Evolutionary conservation across 2,329 filamentous ascomycete genomes (phyloP).

Genomic region (Alternaria longipes): DNA sequence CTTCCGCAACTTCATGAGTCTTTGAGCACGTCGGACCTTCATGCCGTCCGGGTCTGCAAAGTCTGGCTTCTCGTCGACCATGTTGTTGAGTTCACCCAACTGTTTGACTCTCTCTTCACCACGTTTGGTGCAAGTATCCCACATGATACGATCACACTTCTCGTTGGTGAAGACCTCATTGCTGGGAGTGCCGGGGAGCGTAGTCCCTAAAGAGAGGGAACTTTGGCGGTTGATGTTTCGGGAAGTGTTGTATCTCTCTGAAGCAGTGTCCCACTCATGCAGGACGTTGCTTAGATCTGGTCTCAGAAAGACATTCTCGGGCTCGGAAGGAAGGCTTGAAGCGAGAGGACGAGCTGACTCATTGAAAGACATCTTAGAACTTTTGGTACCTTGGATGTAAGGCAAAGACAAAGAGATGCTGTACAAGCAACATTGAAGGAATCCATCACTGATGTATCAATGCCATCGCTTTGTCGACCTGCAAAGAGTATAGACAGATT

Average conservation of each 20-base stretch:
- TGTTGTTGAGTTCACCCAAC: constrained; percentile 9
- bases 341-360: neutral
- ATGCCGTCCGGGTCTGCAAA: constrained; percentile 13
- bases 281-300: neutral
- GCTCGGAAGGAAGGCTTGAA: neutral
- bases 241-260: neutral
- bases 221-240: neutral
- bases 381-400: neutral
- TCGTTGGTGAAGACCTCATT: neutral
- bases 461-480: neutral
- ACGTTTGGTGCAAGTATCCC: neutral
- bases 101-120: constrained; percentile 1
- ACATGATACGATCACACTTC: neutral
- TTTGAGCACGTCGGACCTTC: constrained; percentile 5
- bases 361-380: neutral
- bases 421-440: neutral
- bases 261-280: neutral
- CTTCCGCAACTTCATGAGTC: constrained; percentile 9
- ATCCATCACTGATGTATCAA: neutral
- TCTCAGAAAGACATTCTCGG: neutral
- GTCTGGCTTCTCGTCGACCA: constrained; percentile 16
- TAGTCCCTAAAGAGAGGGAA: neutral
- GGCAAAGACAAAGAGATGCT: neutral
- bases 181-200: neutral
- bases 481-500: neutral